These are phyloP conservation scores for Dittrichia graveolens DNA, from an alignment of 129 eudicot genomes.

Conservation along the genomic window DNA sequence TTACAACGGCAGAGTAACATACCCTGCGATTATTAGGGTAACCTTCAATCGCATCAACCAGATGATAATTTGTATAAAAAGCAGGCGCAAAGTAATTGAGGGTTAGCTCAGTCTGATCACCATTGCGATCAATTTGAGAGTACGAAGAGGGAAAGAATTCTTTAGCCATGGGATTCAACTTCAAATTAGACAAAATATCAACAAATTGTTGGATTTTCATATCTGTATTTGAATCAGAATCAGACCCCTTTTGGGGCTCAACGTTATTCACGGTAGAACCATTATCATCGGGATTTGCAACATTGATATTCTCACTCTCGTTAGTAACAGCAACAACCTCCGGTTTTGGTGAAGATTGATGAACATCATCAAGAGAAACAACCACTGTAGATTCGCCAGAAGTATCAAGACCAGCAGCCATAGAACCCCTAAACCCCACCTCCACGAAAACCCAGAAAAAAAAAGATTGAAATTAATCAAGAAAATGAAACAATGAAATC, in stretches of 20 bases:
- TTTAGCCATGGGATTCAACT: conserved; percentile 92
- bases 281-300: conserved; percentile 29
- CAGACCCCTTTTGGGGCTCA: conserved; percentile 33
- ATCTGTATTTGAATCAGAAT: conserved; percentile 64
- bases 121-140: conserved; percentile 37
- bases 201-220: conserved; percentile 64
- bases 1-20: conserved; percentile 21
- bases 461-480: conserved; percentile 23
- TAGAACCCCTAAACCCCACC: conserved; percentile 41
- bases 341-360: conserved; percentile 37
- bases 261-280: conserved; percentile 15
- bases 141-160: conserved; percentile 84
- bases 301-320: conserved; percentile 24
- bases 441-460: conserved; percentile 25
- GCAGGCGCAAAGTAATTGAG: conserved; percentile 48
- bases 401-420: conserved; percentile 76
- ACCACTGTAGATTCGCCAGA: conserved; percentile 48
- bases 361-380: conserved; percentile 29
- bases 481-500: conserved; percentile 13
- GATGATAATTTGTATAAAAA: conserved; percentile 37
- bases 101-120: conserved; percentile 41
- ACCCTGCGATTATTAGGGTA: conserved; percentile 70
- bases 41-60: conserved; percentile 40
- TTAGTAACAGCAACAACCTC: conserved; percentile 29
- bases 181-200: conserved; percentile 73